Conservation (phyloP, 1,284 basidiomycete genomes). For the Pulveroboletus sp. region DNA sequence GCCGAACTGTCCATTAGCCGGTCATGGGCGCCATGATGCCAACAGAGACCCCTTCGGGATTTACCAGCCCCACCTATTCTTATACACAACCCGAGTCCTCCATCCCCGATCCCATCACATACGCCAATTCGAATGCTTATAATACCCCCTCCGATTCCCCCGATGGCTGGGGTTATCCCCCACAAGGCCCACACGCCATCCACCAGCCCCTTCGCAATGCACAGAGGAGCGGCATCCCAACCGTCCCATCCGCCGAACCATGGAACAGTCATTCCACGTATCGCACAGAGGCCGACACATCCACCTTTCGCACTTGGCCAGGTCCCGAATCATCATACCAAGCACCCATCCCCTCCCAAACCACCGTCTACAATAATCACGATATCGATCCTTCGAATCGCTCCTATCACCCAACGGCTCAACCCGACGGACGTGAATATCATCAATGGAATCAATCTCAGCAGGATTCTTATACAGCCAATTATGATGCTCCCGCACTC, state of each 20-base stretch:
- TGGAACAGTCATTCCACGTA: conserved; percentile 25
- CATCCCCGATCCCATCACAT: conserved; percentile 34
- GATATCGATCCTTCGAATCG: conserved; percentile 35
- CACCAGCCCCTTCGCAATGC: conserved; percentile 46
- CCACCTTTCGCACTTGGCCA: conserved; percentile 40
- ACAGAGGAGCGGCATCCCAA: conserved; percentile 24
- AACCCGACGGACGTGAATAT: conserved; percentile 33
- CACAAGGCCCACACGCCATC: conserved; percentile 44
- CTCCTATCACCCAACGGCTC: conserved; percentile 24
- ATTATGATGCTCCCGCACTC: conserved; percentile 23
- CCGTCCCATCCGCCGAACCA: conserved; percentile 17
- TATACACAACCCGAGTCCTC: conserved; percentile 30
- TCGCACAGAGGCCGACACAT: conserved; percentile 32
- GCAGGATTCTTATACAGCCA: conserved; percentile 34
- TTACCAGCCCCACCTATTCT: conserved; percentile 41
- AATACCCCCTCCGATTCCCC: conserved; percentile 37
- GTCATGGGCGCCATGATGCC: conserved; percentile 37
- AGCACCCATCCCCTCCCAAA: conserved; percentile 28
- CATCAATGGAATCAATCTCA: conserved; percentile 29
- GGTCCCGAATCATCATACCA: conserved; percentile 34
- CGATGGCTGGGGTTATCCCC: conserved; percentile 53
- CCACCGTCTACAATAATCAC: conserved; percentile 23
- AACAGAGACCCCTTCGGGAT: conserved; percentile 37
- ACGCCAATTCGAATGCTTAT: conserved; percentile 24
- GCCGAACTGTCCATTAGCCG: conserved; percentile 24